Evolutionary conservation across 768 basidiomycete genomes (phyloP), one percentile per base, ranked within the genome.

Genomic region (Inosperma sp.): DNA sequence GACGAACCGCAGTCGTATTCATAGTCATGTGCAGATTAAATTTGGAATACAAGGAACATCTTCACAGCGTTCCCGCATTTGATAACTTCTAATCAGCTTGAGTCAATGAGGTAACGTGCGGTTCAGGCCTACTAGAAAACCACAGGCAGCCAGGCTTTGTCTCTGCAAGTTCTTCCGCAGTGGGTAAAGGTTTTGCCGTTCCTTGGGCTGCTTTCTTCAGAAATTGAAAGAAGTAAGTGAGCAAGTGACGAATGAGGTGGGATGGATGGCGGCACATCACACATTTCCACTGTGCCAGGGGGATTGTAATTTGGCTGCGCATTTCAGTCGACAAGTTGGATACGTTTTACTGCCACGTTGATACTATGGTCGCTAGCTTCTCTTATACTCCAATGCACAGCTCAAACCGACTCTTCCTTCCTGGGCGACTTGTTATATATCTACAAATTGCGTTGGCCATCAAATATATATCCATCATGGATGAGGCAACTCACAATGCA

Each of bases 81-180:
- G n/a, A n/a, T n/a, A n/a, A n/a, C n/a, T n/a, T n/a, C n/a, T n/a
- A n/a, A n/a, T n/a, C n/a, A n/a, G n/a, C n/a, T n/a, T n/a, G n/a
- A n/a, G n/a, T n/a, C n/a, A n/a, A 19, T 36, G 50, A 46, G 37
- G 6, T 35, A 19, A 10, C 31, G 21, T 29, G 17, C 21, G 12
- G 9, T 12, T 6, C n/a, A 31, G 33, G 26, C 29, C 36, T 21
- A 25, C 25, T 26, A 14, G 14, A 35, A 21, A 25, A 22, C 21
- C 23, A 19, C 30, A 27, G 12, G 13, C 17, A 21, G 52, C 42
- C 44, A 53, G 12, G 60, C 57, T 40, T 60, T 62, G 39, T 63
- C 59, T 37, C 59, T 52, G 42, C 63, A 66, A 22, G 59, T 58
- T 27, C 40, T 56, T n/a, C 63, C 62, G 37, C 63, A 66, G 14